These are phyloP conservation scores for Blastobotrys apis DNA, from an alignment of 1,139 yeast species.

Conservation along the genomic window DNA sequence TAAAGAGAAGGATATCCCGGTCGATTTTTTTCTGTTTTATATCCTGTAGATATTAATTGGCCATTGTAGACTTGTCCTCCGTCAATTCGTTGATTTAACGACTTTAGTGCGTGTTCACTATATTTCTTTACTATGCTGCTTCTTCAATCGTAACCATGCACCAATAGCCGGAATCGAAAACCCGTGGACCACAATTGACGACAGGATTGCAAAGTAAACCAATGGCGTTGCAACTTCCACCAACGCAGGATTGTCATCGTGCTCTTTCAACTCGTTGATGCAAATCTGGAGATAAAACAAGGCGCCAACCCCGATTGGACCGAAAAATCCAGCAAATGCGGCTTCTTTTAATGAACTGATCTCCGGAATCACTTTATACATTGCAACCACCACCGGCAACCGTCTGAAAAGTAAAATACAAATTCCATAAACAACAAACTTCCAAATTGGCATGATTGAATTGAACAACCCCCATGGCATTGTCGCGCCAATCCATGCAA, in stretches of 20 bases:
- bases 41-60: too few species aligned
- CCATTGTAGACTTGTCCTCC: too few species aligned
- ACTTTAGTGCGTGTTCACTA: too few species aligned
- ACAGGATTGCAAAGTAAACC: slow-evolving; percentile 29
- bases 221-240: slow-evolving; percentile 24
- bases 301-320: slow-evolving; percentile 47
- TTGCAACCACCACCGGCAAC: slow-evolving; percentile 35
- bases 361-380: slow-evolving; percentile 37
- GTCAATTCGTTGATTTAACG: too few species aligned
- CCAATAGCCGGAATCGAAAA: slow-evolving; percentile 27
- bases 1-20: too few species aligned
- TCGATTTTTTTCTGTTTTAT: too few species aligned
- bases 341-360: slow-evolving; percentile 40
- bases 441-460: slow-evolving; percentile 32
- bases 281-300: slow-evolving; percentile 30
- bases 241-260: slow-evolving; percentile 18
- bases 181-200: slow-evolving; percentile 33
- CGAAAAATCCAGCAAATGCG: slow-evolving; percentile 42
- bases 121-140: too few species aligned
- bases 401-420: slow-evolving; percentile 35
- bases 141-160: too few species aligned
- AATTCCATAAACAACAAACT: slow-evolving; percentile 32
- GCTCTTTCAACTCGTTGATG: slow-evolving; percentile 22
- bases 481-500: slow-evolving; percentile 38
- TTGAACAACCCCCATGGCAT: slow-evolving; percentile 36